phyloP scores from a whole-genome alignment of 2,329 filamentous ascomycete species.

The Beauveria medogensis region DNA sequence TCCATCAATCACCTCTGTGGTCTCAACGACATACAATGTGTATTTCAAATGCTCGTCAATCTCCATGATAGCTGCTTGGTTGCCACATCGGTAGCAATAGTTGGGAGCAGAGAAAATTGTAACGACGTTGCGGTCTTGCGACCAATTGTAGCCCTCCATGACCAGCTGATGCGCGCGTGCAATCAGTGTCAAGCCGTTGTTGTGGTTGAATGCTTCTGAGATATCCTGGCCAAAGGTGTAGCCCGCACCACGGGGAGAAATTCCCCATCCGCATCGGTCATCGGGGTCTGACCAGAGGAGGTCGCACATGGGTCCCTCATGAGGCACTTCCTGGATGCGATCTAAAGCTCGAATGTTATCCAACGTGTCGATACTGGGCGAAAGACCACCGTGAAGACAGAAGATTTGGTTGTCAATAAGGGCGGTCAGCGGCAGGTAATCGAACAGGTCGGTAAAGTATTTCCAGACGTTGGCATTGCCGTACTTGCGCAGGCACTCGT shows the following conservation, averaged over 20 bases:
- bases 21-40: constrained; percentile 70
- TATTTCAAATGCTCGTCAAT: constrained; percentile 99
- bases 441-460: constrained; percentile 99
- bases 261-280: constrained; percentile 92
- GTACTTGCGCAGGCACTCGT: constrained; percentile 95
- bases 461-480: constrained; percentile 99
- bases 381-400: constrained; percentile 93
- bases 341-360: constrained; percentile 94
- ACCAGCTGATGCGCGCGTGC: constrained; percentile 96
- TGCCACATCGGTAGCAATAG: constrained; percentile 98
- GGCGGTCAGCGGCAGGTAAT: constrained; percentile 91
- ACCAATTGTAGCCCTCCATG: constrained; percentile 99
- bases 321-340: constrained; percentile 95
- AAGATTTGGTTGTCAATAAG: constrained; percentile 99
- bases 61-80: constrained; percentile 99
- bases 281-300: constrained; percentile 97
- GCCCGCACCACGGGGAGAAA: constrained; percentile 86
- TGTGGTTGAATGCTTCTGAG: constrained; percentile 97
- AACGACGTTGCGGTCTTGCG: constrained; percentile 94
- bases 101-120: constrained; percentile 95
- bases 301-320: constrained; percentile 98
- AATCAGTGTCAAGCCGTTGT: constrained; percentile 93
- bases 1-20: background rate
- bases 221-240: constrained; percentile 97
- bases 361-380: constrained; percentile 89